Conservation (phyloP, 106 monocot species). For the Platanthera zijinensis region DNA sequence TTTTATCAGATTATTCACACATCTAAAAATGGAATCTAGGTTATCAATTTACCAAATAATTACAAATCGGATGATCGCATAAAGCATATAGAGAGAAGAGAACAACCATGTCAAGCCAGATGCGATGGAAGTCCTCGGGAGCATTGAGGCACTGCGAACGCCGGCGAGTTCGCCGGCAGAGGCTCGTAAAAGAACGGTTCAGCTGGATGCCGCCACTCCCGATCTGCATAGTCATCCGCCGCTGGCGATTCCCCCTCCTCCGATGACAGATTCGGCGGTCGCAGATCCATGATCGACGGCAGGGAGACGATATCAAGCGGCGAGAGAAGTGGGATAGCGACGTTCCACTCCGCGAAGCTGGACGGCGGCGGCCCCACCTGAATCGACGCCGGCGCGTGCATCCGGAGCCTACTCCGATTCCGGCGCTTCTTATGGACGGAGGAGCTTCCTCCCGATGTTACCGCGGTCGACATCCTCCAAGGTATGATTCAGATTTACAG, state of each 20-base stretch:
- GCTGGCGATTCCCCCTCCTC: slow-evolving; percentile 5
- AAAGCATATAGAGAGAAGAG: background rate
- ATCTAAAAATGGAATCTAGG: background rate
- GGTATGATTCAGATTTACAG: background rate
- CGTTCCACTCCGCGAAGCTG: slow-evolving; percentile 27
- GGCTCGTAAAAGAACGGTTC: slow-evolving; percentile 28
- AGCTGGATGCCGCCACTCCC: slow-evolving; percentile 38
- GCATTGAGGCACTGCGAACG: slow-evolving; percentile 16
- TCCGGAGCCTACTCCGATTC: slow-evolving; percentile 39
- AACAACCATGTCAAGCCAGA: background rate
- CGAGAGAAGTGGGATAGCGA: slow-evolving; percentile 45
- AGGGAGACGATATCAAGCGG: slow-evolving; percentile 32
- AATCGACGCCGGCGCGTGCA: slow-evolving; percentile 47
- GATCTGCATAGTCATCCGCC: background rate
- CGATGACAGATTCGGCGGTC: background rate
- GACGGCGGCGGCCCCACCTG: slow-evolving; percentile 18
- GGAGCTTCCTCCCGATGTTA: background rate
- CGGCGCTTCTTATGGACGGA: slow-evolving; percentile 6
- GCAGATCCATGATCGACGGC: background rate
- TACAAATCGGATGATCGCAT: background rate
- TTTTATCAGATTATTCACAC: background rate
- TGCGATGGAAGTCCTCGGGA: slow-evolving; percentile 6
- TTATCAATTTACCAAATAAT: background rate
- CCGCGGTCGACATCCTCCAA: background rate
- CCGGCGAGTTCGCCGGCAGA: slow-evolving; percentile 16